These are phyloP conservation scores for Aleurites moluccanus DNA, from an alignment of 441 rosid species.

Conservation along the genomic window DNA sequence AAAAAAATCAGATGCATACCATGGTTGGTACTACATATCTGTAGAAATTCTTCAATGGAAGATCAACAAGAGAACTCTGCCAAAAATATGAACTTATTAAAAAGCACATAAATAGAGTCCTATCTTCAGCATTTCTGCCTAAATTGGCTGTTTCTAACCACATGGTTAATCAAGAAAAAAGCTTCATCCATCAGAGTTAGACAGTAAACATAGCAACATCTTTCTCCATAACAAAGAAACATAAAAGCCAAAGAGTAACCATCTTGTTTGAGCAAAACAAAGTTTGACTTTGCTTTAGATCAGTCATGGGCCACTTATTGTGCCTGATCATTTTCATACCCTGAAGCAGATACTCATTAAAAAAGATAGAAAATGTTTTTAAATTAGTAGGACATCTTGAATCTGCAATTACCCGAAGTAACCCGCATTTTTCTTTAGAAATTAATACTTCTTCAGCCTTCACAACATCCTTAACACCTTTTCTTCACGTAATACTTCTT, in stretches of 20 bases:
- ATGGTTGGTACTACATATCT: slow-evolving; percentile 88
- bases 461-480: not conserved
- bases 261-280: slow-evolving; percentile 3
- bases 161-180: not conserved
- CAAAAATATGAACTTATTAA: slow-evolving; percentile 29
- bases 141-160: not conserved
- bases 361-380: not conserved
- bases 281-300: not conserved
- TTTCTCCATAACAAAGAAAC: not conserved
- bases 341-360: not conserved
- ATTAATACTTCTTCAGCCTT: not conserved
- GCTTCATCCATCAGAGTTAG: not conserved
- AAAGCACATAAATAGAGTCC: no score
- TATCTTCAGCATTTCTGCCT: not conserved
- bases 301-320: not conserved
- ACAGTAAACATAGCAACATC: not conserved
- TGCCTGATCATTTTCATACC: not conserved
- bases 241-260: not conserved
- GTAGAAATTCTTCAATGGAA: slow-evolving; percentile 98
- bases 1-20: slow-evolving; percentile 53
- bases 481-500: not conserved
- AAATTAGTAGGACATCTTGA: not conserved
- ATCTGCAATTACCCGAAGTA: not conserved
- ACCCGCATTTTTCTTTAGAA: not conserved
- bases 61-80: slow-evolving; percentile 99